Evolutionary conservation across 1,284 basidiomycete genomes (phyloP), one percentile per base, ranked within the genome.

Genomic region (Fomes fomentarius): DNA sequence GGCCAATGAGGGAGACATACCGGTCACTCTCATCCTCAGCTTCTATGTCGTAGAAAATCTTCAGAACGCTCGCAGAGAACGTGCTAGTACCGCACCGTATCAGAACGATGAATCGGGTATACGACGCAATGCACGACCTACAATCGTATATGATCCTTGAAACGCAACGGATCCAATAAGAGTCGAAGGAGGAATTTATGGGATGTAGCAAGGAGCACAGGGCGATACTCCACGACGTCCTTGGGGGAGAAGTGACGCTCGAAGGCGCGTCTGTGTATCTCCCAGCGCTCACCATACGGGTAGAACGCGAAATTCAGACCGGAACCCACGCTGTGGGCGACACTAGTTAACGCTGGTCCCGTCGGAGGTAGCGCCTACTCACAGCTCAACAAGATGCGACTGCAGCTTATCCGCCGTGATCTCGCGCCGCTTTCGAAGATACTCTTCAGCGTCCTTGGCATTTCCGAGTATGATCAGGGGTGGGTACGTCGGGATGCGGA

Each of bases 21-120:
- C 58, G 63, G 44, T 73, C 69, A 14, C 66, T 51, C 3, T 57
- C 49, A 11, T 63, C 63, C 25, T 63, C 43, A 3, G 64, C 61
- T 35, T 66, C 57, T 44, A 73, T 66, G 17, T 70, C 72, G 54
- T 73, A 65, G 8, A 68, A 52, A 17, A 74, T 61, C 17, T 57
- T 61, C 53, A 71, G 62, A 38, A 68, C 66, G 25, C 69, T 65
- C 2, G 68, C 67, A 12, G 61, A 66, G 44, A 63, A 62, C 17
- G 61, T 62, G 26, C 57, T 59, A 28, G 28, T 7, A 2, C 11
- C 4, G 37, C 24, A 30, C 21, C 6, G n/a, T 34, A 67, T 71
- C n/a, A 6, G 12, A 14, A 1, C 42, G 30, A 9, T 14, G 34
- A 4, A n/a, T n/a, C n/a, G n/a, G n/a, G n/a, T 3, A 11, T n/a